A percentile compares a stretch with the other conserved stretches of the same genome.
Evolutionary conservation across 345 rosid genomes (phyloP).

Genomic region (Salix purpurea): DNA sequence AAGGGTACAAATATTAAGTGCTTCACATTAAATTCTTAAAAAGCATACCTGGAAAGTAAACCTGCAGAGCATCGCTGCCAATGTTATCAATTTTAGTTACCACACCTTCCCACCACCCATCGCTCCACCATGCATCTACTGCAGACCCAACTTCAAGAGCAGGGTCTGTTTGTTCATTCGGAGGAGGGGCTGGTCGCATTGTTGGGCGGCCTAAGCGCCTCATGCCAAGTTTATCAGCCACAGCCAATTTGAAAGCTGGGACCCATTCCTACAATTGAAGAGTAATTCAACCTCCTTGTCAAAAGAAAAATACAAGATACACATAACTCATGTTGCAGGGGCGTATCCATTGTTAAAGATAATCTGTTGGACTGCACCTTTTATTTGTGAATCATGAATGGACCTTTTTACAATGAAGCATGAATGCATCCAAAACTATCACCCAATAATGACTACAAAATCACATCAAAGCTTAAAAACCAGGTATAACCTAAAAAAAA

Average conservation of each 20-base stretch:
- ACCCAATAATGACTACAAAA: background rate
- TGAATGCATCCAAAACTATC: background rate
- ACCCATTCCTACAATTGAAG: constrained; percentile 69
- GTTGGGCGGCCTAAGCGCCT: constrained; percentile 66
- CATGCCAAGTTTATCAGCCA: constrained; percentile 80
- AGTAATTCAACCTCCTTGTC: constrained; percentile 8
- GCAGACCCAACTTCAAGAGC: constrained; percentile 54
- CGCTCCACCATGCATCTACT: constrained; percentile 99
- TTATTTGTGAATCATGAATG: background rate
- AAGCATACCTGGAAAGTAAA: constrained; percentile 69
- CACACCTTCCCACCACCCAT: constrained; percentile 99
- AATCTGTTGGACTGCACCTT: background rate
- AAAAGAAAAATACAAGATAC: background rate
- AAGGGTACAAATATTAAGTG: background rate
- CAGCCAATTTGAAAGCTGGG: constrained; percentile 61
- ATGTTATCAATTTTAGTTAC: constrained; percentile 39
- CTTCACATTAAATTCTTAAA: background rate
- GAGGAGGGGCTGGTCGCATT: constrained; percentile 61
- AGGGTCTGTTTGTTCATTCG: constrained; percentile 25
- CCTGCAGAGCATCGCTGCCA: constrained; percentile 41
- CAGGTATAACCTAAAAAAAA: background rate
- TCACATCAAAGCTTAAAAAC: background rate
- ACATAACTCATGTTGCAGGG: background rate
- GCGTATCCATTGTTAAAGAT: background rate
- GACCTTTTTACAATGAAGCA: background rate